Evolutionary conservation across 148 eudicot species (phyloP), one percentile per base, ranked within the genome.

Genomic region (Fagopyrum esculentum): DNA sequence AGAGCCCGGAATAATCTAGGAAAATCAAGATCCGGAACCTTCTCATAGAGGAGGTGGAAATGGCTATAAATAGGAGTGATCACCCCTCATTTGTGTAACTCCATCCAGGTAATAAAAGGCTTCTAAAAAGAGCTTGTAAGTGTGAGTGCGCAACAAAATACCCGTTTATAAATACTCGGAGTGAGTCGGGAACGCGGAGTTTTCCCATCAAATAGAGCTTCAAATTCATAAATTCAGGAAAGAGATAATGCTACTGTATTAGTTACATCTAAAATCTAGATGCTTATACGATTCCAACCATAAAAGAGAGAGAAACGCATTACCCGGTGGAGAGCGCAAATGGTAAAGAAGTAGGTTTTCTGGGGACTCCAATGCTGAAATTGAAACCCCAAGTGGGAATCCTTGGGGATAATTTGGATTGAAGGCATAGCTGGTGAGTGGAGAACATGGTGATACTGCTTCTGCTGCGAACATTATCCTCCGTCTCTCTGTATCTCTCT

Each of bases 401-500:
- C 75, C 74, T 80, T 5, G 13, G 50, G 45, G 72, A 73, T 5
- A 57, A 45, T 73, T 73, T 6, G 76, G 16, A 45, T 80, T 15
- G 43, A 77, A 60, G 57, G 78, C 73, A 30, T 45, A 52, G 35
- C 81, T 48, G 69, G 80, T 74, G 78, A 75, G 50, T 46, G 79
- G 76, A 75, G 87, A 75, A 19, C 76, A 77, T 49, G 82, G 71
- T 51, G 77, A 74, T 50, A 83, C 81, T 79, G 87, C 76, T 54
- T 81, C 81, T 54, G 84, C 79, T 82, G 83, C 73, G 82, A 87
- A 82, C 93, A 91, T 91, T 91, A 82, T 91, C 91, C 68, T 72
- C 75, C 75, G 40, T 51, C 74, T 3, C 51, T 43, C 64, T 29
- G 47, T 77, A 46, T 9, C 71, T n/a, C 71, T 15, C 44, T 63